Conservation (phyloP, 768 basidiomycete genomes). For the Chiua virens region DNA sequence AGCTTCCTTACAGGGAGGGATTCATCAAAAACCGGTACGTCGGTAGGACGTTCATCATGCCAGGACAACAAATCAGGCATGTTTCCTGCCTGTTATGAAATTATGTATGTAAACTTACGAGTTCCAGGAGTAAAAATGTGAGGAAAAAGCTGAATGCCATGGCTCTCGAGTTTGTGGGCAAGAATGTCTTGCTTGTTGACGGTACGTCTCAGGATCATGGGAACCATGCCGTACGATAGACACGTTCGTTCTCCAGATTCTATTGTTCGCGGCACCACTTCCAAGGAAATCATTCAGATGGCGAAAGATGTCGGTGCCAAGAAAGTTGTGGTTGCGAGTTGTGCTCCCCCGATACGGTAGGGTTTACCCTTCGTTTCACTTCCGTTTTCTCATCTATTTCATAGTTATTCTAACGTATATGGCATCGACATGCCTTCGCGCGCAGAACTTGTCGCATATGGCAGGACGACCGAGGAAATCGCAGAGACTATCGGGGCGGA, state of each 20-base stretch:
- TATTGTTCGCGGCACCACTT: constrained; percentile 97
- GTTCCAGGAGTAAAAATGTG: constrained; percentile 83
- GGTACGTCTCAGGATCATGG: constrained; percentile 46
- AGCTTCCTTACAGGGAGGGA: constrained; percentile 93
- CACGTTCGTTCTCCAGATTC: constrained; percentile 61
- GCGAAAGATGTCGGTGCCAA: constrained; percentile 98
- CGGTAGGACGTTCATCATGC: constrained; percentile 99
- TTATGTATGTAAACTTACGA: constrained; percentile 4
- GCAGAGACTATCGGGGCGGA: constrained; percentile 89
- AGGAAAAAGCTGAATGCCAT: constrained; percentile 95
- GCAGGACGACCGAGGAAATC: constrained; percentile 68
- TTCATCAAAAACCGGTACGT: constrained; percentile 99
- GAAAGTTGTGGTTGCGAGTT: constrained; percentile 94
- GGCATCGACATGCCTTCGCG: constrained; percentile 99
- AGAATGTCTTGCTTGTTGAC: constrained; percentile 94
- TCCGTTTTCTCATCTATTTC: background rate
- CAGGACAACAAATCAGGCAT: constrained; percentile 92
- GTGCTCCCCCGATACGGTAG: constrained; percentile 93
- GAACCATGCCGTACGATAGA: background rate
- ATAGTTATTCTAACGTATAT: constrained; percentile 89
- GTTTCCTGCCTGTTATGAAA: background rate
- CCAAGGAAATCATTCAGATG: constrained; percentile 99
- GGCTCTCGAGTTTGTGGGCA: constrained; percentile 92
- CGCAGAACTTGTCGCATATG: constrained; percentile 87
- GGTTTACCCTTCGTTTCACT: constrained; percentile 8